Conservation (phyloP, 2,329 filamentous ascomycete species). For the Sporothrix euskadiensis region DNA sequence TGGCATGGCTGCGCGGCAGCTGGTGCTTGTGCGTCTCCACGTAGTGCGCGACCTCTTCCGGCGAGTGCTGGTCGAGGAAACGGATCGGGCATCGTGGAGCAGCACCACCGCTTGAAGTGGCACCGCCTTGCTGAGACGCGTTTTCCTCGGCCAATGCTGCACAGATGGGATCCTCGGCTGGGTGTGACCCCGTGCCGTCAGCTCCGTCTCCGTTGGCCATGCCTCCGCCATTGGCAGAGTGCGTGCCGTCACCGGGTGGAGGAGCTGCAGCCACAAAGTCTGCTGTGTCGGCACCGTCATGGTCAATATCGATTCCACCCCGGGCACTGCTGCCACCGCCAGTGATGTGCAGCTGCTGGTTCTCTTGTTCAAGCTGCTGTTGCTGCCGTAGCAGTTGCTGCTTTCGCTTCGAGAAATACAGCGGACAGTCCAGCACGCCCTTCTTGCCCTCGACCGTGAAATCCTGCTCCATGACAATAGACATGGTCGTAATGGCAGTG, state of each 20-base stretch:
- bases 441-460: slow-evolving; percentile 85
- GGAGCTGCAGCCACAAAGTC: slow-evolving; percentile 34
- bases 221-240: neutral
- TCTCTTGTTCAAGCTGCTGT: slow-evolving; percentile 29
- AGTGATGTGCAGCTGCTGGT: slow-evolving; percentile 24
- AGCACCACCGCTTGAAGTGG: slow-evolving; percentile 51
- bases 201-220: neutral
- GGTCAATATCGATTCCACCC: neutral
- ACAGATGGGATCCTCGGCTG: slow-evolving; percentile 60
- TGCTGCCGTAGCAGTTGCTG: slow-evolving; percentile 28
- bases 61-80: slow-evolving; percentile 86
- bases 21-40: slow-evolving; percentile 96
- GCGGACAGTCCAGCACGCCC: slow-evolving; percentile 78
- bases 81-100: slow-evolving; percentile 78
- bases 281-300: slow-evolving; percentile 29
- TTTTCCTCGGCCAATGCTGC: slow-evolving; percentile 64
- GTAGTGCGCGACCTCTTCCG: slow-evolving; percentile 89
- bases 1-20: slow-evolving; percentile 86
- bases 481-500: slow-evolving; percentile 57
- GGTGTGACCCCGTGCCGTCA: slow-evolving; percentile 44
- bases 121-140: slow-evolving; percentile 50
- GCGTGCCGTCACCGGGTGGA: slow-evolving; percentile 7
- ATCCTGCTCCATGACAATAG: slow-evolving; percentile 76
- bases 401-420: slow-evolving; percentile 54
- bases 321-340: neutral